These are phyloP conservation scores for Phyllostachys edulis DNA, from an alignment of 176 grass and related monocot species.

Conservation along the genomic window DNA sequence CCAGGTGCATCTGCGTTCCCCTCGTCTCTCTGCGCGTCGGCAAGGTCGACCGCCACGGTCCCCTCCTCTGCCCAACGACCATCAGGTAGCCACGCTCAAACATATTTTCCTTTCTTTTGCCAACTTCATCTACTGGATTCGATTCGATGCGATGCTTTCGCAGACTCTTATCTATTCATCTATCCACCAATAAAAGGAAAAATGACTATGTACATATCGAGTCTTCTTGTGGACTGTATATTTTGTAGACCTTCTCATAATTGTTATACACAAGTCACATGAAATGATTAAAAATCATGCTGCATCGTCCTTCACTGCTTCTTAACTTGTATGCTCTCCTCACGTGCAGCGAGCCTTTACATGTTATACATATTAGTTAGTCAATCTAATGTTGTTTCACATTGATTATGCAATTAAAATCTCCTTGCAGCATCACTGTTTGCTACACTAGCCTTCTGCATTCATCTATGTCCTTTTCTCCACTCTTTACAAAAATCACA, in stretches of 20 bases:
- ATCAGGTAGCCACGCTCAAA: conserved; percentile 42
- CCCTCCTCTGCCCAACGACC: conserved; percentile 70
- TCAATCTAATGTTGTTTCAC: background rate
- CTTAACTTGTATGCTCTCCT: background rate
- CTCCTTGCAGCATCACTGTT: background rate
- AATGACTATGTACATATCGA: background rate
- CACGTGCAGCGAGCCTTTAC: background rate
- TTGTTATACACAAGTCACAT: background rate
- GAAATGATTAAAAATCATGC: background rate
- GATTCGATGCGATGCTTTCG: background rate
- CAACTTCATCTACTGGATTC: background rate
- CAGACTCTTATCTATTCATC: background rate
- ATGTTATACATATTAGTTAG: background rate
- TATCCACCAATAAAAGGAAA: background rate
- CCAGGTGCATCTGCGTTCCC: conserved; percentile 81
- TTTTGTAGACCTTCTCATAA: background rate
- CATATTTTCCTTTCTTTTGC: background rate
- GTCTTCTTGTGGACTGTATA: background rate
- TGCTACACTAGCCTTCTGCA: background rate
- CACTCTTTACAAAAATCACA: background rate
- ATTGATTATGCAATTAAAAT: background rate
- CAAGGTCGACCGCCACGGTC: conserved; percentile 55
- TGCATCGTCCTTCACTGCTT: background rate
- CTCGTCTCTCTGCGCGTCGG: conserved; percentile 87
- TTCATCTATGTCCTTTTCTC: background rate